Evolutionary conservation across 805 yeast genomes (phyloP).

Genomic region (Candida gorgasii): DNA sequence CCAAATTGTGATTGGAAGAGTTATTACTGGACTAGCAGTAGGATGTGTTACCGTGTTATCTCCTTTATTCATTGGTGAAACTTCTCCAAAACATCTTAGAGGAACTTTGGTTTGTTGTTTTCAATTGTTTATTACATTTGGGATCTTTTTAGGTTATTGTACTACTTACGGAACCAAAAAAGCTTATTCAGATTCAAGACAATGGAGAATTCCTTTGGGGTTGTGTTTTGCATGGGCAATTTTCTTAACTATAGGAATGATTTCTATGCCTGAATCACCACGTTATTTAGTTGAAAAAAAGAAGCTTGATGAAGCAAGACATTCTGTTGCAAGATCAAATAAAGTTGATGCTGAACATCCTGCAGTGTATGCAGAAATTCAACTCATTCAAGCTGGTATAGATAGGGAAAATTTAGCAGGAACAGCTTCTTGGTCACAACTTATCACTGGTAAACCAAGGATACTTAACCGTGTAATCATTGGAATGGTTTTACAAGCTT

Average conservation of each 20-base stretch:
- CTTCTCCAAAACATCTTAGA: slow-evolving; percentile 69
- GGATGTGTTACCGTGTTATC: slow-evolving; percentile 71
- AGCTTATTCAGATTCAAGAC: slow-evolving; percentile 47
- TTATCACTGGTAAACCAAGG: slow-evolving; percentile 64
- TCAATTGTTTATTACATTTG: slow-evolving; percentile 69
- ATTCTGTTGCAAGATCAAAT: slow-evolving; percentile 58
- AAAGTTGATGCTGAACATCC: slow-evolving; percentile 54
- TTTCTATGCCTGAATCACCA: slow-evolving; percentile 70
- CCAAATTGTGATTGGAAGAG: slow-evolving; percentile 65
- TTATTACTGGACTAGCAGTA: slow-evolving; percentile 68
- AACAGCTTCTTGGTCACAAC: slow-evolving; percentile 63
- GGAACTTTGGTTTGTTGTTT: slow-evolving; percentile 70
- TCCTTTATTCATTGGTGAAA: slow-evolving; percentile 67
- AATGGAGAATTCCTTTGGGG: slow-evolving; percentile 71
- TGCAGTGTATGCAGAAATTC: slow-evolving; percentile 54
- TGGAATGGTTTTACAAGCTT: slow-evolving; percentile 59
- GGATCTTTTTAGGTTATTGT: slow-evolving; percentile 72
- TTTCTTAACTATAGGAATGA: slow-evolving; percentile 50
- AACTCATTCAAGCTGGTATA: slow-evolving; percentile 57
- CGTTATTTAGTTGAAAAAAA: slow-evolving; percentile 56
- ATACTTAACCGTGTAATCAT: slow-evolving; percentile 54
- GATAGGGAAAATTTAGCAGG: slow-evolving; percentile 65
- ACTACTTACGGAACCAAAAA: slow-evolving; percentile 57
- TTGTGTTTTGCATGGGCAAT: slow-evolving; percentile 55
- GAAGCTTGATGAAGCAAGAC: slow-evolving; percentile 53